Conservation (phyloP, 495 filamentous ascomycete species). For the Aspergillus nidulans region DNA sequence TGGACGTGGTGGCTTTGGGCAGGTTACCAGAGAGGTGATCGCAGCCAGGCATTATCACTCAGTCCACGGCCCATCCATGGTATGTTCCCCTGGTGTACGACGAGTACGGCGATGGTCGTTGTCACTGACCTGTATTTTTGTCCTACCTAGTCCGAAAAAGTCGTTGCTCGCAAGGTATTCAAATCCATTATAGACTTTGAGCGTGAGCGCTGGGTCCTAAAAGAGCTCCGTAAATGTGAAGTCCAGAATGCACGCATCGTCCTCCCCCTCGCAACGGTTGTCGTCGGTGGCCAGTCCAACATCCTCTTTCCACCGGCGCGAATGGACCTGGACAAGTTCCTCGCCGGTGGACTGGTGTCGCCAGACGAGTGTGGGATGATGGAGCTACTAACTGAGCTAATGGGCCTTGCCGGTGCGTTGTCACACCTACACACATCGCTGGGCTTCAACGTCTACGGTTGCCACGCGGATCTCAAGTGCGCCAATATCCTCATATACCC, state of each 20-base stretch:
- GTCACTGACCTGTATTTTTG: no score
- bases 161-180: no score
- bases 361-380: no score
- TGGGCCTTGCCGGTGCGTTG: conserved; percentile 17
- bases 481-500: conserved; percentile 21
- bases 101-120: no score
- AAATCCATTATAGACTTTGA: no score
- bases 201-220: no score
- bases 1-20: conserved; percentile 9
- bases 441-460: no score
- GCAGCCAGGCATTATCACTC: conserved; percentile 5
- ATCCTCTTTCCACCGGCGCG: conserved; percentile 10
- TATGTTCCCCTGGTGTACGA: no score
- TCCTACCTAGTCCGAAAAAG: no score
- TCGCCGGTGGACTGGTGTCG: no score
- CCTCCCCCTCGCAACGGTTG: conserved; percentile 5
- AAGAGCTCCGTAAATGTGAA: no score
- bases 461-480: conserved; percentile 23
- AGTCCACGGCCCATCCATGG: no score
- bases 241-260: conserved; percentile 8
- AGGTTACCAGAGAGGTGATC: conserved; percentile 11
- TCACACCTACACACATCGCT: conserved; percentile 9
- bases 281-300: conserved; percentile 8
- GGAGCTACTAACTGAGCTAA: background rate
- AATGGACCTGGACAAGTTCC: conserved; percentile 14